Evolutionary conservation across 805 yeast species (phyloP), one percentile per base, ranked within the genome.

Genomic region (Wickerhamomyces rabaulensis): DNA sequence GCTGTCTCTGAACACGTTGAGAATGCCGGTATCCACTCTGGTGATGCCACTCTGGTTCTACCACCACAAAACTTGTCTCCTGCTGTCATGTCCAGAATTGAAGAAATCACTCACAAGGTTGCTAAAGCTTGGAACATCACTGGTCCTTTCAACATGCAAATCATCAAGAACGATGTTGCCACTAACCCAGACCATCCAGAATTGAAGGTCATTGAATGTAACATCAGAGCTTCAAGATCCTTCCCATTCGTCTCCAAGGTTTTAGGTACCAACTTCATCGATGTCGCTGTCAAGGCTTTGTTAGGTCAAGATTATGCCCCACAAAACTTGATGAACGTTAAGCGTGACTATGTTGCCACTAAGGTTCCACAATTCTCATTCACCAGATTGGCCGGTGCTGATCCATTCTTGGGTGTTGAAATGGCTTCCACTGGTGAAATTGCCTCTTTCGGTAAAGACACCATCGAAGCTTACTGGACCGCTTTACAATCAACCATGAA

Each of bases 391-490:
- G 97, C 98, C 17, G 99, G 99, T 56, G 99, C 99, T 43, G 99
- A 94, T 69, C 99, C 99, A 53, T 91, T 87, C 78, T 76, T 94
- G 64, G 99, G 99, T 54, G 99, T 94, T 56, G 99, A 94, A 74
- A 94, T 94, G 99, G 84, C 98, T 7, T 91, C 98, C 12, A 94
- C 99, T 44, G 99, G 99, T 69, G 99, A 94, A 73, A 87, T 94
- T 65, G 99, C 99, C 26, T 87, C 97, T 65, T 94, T 94, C 65
- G 99, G 99, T 58, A 74, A 74, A 52, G 84, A 88, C 67, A 67
- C 85, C 52, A 60, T 77, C 47, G 98, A 94, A 70, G 96, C 98
- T 31, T 94, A 94, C 78, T 94, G 98, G 98, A 85, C 97, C 40
- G 84, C 98, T 15, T 81, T 92, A 60, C 97, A 94, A 76, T 79